Percentiles rank a stretch among this genome's conserved stretches.
These are phyloP conservation scores for Botryotinia calthae DNA, from an alignment of 2,329 filamentous ascomycete genomes.

Conservation along the genomic window DNA sequence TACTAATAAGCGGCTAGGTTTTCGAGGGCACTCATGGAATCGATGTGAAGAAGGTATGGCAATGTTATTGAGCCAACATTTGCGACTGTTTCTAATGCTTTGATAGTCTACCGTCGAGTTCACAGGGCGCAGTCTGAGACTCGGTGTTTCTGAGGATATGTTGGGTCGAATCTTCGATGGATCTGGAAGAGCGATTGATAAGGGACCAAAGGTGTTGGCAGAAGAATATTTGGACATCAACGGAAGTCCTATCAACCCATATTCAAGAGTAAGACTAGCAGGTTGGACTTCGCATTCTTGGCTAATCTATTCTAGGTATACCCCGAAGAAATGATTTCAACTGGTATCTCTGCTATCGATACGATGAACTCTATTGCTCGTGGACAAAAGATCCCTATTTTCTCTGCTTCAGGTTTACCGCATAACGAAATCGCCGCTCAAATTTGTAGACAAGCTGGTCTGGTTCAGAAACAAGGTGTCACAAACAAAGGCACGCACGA, in stretches of 20 bases:
- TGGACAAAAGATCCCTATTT: constrained; percentile 99
- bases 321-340: constrained; percentile 99
- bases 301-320: constrained; percentile 64
- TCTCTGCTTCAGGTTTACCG: constrained; percentile 95
- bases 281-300: background rate
- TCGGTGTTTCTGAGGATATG: constrained; percentile 99
- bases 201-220: constrained; percentile 95
- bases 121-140: constrained; percentile 93
- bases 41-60: constrained; percentile 89
- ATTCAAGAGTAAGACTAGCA: constrained; percentile 72
- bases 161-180: constrained; percentile 98
- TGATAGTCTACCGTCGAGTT: constrained; percentile 92
- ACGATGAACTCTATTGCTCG: constrained; percentile 98
- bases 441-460: constrained; percentile 93
- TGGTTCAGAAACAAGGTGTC: constrained; percentile 73
- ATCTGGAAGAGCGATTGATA: constrained; percentile 96
- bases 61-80: background rate
- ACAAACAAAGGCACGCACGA: constrained; percentile 95
- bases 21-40: constrained; percentile 97
- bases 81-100: constrained; percentile 22
- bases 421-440: constrained; percentile 99
- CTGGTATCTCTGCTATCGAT: constrained; percentile 97
- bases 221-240: constrained; percentile 99
- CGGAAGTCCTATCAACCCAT: constrained; percentile 97
- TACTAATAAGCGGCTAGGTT: constrained; percentile 57